These are phyloP conservation scores for Nigrospora sphaerica DNA, from an alignment of 2,329 filamentous ascomycete genomes.

Conservation along the genomic window DNA sequence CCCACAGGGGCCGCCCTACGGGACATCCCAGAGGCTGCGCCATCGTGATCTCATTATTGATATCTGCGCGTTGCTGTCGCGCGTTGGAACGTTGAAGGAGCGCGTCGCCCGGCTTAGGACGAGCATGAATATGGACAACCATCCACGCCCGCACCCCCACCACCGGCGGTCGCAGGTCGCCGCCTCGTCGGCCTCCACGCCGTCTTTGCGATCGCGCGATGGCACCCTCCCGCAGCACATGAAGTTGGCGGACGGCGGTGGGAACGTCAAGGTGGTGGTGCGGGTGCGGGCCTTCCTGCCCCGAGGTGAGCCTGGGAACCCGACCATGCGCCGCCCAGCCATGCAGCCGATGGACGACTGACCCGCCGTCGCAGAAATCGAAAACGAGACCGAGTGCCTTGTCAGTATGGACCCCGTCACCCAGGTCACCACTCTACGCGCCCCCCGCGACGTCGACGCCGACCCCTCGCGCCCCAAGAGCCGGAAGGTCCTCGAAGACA, in stretches of 20 bases:
- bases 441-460: slow-evolving; percentile 53
- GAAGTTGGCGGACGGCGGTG: slow-evolving; percentile 55
- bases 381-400: slow-evolving; percentile 75
- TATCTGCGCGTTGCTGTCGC: slow-evolving; percentile 3
- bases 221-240: slow-evolving; percentile 51
- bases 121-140: not conserved
- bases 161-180: not conserved
- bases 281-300: slow-evolving; percentile 73
- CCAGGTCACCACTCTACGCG: slow-evolving; percentile 74
- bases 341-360: slow-evolving; percentile 1
- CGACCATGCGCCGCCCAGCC: not conserved
- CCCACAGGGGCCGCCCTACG: slow-evolving; percentile 8
- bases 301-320: slow-evolving; percentile 48
- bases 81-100: not conserved
- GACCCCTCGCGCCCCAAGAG: slow-evolving; percentile 53
- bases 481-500: slow-evolving; percentile 76
- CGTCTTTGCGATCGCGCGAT: slow-evolving; percentile 68
- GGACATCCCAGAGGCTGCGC: slow-evolving; percentile 15
- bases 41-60: slow-evolving; percentile 14
- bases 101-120: not conserved
- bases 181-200: slow-evolving; percentile 66
- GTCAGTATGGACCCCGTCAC: slow-evolving; percentile 85
- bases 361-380: slow-evolving; percentile 54
- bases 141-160: not conserved
- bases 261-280: slow-evolving; percentile 78